These are phyloP conservation scores for Chaetomium sp. DNA, from an alignment of 2,329 filamentous ascomycete genomes.

Conservation along the genomic window DNA sequence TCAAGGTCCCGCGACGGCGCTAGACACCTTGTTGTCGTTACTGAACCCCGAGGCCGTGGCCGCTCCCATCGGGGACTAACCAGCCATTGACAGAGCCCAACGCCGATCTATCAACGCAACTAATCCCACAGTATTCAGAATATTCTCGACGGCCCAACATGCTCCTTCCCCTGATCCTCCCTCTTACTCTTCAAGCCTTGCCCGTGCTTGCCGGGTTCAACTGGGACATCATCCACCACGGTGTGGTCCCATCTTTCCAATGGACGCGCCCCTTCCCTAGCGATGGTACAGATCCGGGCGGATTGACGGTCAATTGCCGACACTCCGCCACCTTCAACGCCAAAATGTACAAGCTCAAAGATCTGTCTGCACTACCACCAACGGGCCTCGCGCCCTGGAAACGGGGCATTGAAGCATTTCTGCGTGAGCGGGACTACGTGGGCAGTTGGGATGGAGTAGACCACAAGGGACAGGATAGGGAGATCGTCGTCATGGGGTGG, in stretches of 20 bases:
- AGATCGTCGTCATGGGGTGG: constrained; percentile 34
- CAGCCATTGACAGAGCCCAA: too few species aligned
- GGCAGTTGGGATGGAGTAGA: constrained; percentile 39
- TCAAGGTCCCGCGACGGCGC: too few species aligned
- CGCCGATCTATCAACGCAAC: too few species aligned
- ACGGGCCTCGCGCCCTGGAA: constrained; percentile 25
- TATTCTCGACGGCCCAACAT: not conserved
- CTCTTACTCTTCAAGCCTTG: not conserved
- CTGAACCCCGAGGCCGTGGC: too few species aligned
- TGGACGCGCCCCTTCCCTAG: constrained; percentile 29
- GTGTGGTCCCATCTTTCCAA: constrained; percentile 26
- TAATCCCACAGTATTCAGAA: too few species aligned
- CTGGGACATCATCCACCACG: constrained; percentile 27
- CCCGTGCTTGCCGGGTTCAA: constrained; percentile 19
- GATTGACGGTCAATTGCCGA: constrained; percentile 27
- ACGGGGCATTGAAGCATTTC: constrained; percentile 24
- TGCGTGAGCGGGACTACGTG: constrained; percentile 27
- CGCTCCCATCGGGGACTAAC: too few species aligned
- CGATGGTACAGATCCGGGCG: constrained; percentile 25
- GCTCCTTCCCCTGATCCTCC: not conserved
- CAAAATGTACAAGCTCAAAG: constrained; percentile 26
- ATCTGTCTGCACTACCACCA: constrained; percentile 21
- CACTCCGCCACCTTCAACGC: constrained; percentile 25
- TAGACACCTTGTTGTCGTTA: too few species aligned
- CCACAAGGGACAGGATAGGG: constrained; percentile 32